A percentile compares a stretch with the other conserved stretches of the same genome.
These are phyloP conservation scores for Lactarius sp. DNA, from an alignment of 768 basidiomycete species.

Conservation along the genomic window DNA sequence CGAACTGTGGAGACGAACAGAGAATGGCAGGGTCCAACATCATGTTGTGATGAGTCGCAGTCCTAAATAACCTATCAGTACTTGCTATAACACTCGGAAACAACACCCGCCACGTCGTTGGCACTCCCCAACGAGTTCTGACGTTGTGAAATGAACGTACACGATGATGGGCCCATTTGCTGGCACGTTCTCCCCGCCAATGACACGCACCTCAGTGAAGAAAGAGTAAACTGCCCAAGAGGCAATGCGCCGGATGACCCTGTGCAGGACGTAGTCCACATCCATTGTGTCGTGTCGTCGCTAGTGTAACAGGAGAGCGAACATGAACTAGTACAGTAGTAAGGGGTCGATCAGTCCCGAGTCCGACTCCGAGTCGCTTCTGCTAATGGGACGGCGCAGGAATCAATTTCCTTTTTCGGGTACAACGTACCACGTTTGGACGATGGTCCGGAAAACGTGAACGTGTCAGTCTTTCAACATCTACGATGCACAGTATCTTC, in stretches of 20 bases:
- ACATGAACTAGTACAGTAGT: not conserved
- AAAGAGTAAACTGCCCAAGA: conserved; percentile 75
- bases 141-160: conserved; percentile 40
- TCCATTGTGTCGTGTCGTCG: conserved; percentile 26
- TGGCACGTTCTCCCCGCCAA: conserved; percentile 88
- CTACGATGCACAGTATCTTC: conserved; percentile 62
- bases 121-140: not conserved
- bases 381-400: conserved; percentile 5
- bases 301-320: not conserved
- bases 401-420: conserved; percentile 6
- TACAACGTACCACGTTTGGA: not conserved
- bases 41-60: conserved; percentile 93
- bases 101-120: not conserved
- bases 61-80: conserved; percentile 39
- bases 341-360: no score
- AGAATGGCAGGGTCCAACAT: conserved; percentile 83
- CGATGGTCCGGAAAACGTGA: not conserved
- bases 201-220: conserved; percentile 82
- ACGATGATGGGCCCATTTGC: conserved; percentile 86
- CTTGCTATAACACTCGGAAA: not conserved
- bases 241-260: conserved; percentile 65
- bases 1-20: conserved; percentile 46
- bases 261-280: conserved; percentile 51
- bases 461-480: conserved; percentile 5
- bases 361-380: no score